Evolutionary conservation across 805 yeast genomes (phyloP).

Genomic region (Lipomyces sp.): DNA sequence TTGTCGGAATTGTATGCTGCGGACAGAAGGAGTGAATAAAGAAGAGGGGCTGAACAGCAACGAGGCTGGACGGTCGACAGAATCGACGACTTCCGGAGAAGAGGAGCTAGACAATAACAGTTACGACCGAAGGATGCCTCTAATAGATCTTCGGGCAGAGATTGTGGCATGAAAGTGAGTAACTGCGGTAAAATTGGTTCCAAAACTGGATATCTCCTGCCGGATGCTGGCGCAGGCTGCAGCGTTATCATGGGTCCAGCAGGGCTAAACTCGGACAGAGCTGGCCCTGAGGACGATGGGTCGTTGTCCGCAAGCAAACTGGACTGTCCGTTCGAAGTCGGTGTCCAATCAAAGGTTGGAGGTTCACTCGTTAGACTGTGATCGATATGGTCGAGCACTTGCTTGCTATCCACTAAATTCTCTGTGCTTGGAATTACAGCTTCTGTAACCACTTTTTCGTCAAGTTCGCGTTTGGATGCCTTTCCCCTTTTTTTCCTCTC

Average conservation of each 20-base stretch:
- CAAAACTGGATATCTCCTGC: constrained; percentile 37
- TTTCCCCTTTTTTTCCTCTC: constrained; percentile 54
- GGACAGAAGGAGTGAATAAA: constrained; percentile 41
- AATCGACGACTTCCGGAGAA: constrained; percentile 40
- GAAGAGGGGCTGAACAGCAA: constrained; percentile 37
- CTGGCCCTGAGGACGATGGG: constrained; percentile 22
- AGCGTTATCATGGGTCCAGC: constrained; percentile 8
- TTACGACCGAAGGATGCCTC: constrained; percentile 42
- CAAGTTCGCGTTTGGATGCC: constrained; percentile 22
- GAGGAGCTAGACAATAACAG: constrained; percentile 41
- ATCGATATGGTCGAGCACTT: too few relatives aligned
- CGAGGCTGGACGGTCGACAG: constrained; percentile 36
- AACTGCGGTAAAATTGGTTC: constrained; percentile 36
- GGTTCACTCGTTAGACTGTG: neutral
- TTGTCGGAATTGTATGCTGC: constrained; percentile 44
- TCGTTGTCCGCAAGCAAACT: neutral
- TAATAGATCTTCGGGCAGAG: constrained; percentile 41
- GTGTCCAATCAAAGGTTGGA: neutral
- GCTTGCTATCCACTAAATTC: neutral
- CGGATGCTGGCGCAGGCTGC: constrained; percentile 7
- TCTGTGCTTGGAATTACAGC: neutral
- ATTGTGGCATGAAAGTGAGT: constrained; percentile 33
- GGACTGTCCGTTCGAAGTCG: neutral
- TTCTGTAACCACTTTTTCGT: constrained; percentile 14
- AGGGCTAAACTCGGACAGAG: constrained; percentile 18